These are phyloP conservation scores for Teratosphaeria gauchensis DNA, from an alignment of 2,329 filamentous ascomycete species.

Conservation along the genomic window DNA sequence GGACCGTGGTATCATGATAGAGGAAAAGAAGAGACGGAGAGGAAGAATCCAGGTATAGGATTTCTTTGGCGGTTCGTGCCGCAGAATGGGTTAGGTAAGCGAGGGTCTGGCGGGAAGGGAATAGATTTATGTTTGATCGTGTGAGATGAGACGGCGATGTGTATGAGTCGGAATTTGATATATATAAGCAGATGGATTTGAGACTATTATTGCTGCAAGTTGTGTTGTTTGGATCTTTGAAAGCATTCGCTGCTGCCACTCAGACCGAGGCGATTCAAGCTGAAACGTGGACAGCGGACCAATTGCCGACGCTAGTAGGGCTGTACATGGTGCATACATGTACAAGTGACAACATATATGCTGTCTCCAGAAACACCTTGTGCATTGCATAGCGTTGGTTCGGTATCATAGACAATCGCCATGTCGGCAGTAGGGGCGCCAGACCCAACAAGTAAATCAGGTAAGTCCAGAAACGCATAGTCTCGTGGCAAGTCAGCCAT, in stretches of 20 bases:
- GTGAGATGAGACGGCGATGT: not conserved
- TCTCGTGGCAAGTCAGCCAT: not conserved
- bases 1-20: conserved; percentile 5
- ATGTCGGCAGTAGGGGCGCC: conserved; percentile 8
- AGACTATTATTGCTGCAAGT: not conserved
- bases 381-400: not conserved
- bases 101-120: not conserved
- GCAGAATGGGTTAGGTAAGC: not conserved
- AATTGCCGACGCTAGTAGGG: conserved; percentile 1
- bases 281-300: not conserved
- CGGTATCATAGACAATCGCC: not conserved
- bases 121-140: too few relatives aligned
- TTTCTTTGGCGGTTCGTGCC: not conserved
- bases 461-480: conserved; percentile 3
- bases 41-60: not conserved
- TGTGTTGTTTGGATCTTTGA: not conserved
- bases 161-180: not conserved
- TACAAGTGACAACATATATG: not conserved
- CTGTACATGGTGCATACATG: not conserved
- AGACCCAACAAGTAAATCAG: conserved; percentile 10
- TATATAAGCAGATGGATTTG: not conserved
- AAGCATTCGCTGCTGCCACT: not conserved
- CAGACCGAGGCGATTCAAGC: not conserved
- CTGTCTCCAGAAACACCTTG: not conserved
- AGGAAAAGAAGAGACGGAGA: conserved; percentile 1